A percentile compares a stretch with the other conserved stretches of the same genome.
Evolutionary conservation across 2,329 filamentous ascomycete species (phyloP).

Genomic region (Fusarium burgessii): DNA sequence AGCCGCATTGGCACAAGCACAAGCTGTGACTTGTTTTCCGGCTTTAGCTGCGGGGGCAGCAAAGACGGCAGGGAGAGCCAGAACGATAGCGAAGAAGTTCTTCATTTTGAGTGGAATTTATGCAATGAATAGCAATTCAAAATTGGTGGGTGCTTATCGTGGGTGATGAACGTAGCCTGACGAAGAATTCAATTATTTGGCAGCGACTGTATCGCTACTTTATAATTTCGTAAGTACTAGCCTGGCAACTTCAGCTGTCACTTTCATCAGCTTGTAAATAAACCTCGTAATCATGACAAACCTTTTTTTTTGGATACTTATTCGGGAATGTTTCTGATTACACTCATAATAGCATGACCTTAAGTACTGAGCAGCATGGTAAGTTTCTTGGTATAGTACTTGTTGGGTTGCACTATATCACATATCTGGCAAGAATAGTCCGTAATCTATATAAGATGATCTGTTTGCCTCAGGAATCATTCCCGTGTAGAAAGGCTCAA

Average conservation of each 20-base stretch:
- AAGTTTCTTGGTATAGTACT: neutral
- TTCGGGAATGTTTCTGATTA: neutral
- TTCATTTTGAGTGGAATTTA: neutral
- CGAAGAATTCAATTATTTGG: no score
- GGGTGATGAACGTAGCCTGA: no score
- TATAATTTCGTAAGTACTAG: fast-evolving
- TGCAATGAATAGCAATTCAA: neutral
- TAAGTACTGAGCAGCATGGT: neutral
- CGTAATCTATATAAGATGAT: neutral
- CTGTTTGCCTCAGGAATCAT: neutral
- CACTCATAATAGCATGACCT: no score
- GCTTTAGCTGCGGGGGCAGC: neutral
- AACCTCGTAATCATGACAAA: neutral
- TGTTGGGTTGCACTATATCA: neutral
- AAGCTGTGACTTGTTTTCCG: neutral
- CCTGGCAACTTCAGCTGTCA: neutral
- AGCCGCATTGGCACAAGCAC: neutral
- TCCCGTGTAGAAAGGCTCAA: neutral
- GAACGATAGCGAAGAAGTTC: neutral
- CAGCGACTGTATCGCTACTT: no score
- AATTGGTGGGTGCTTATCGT: no score
- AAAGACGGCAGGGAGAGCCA: neutral
- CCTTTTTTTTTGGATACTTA: fast-evolving
- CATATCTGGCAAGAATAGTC: neutral
- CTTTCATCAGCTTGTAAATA: neutral